Evolutionary conservation across 345 rosid genomes (phyloP).

Genomic region (Salix udensis): DNA sequence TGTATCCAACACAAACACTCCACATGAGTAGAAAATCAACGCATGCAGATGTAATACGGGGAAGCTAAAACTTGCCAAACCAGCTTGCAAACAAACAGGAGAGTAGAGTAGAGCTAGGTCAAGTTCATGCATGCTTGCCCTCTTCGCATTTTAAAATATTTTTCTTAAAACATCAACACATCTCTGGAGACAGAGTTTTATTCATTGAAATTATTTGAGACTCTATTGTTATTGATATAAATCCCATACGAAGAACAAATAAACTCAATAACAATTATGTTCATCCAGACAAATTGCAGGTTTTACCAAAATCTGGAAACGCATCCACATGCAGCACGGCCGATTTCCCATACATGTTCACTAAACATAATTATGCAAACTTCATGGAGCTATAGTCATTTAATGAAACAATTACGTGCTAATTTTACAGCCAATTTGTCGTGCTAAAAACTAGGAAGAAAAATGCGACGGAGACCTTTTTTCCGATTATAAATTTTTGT

Average conservation of each 20-base stretch:
- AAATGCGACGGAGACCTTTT: background rate
- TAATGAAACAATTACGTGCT: too few relatives aligned
- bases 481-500: background rate
- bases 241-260: too few relatives aligned
- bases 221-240: too few relatives aligned
- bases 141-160: background rate
- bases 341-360: too few relatives aligned
- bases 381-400: background rate
- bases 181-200: too few relatives aligned
- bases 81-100: background rate
- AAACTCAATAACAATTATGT: too few relatives aligned
- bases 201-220: too few relatives aligned
- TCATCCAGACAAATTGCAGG: too few relatives aligned
- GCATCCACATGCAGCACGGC: background rate
- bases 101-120: background rate
- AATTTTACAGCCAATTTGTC: too few relatives aligned
- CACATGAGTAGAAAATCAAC: background rate
- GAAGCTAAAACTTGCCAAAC: background rate
- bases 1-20: slow-evolving; percentile 12
- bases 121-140: background rate
- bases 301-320: background rate
- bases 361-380: background rate
- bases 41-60: background rate
- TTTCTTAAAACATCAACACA: too few relatives aligned
- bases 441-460: background rate